A percentile compares a stretch with the other conserved stretches of the same genome.
Evolutionary conservation across 441 rosid species (phyloP).

Genomic region (Croton setiger): DNA sequence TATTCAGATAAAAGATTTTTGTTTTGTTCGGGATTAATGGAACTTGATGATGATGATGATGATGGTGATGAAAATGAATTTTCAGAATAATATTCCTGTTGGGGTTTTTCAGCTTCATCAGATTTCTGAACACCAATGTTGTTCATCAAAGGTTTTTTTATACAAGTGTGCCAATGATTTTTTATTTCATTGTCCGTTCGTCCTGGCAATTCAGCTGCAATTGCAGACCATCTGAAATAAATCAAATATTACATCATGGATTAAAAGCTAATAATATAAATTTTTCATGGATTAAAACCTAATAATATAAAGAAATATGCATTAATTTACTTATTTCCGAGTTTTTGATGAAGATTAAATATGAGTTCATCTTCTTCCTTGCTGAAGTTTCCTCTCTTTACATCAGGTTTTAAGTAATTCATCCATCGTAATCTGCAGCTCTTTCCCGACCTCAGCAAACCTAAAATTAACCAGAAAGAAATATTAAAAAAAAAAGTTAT

Average conservation of each 20-base stretch:
- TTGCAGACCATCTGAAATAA: constrained; percentile 19
- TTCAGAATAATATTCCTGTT: not conserved
- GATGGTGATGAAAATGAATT: not conserved
- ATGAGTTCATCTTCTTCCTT: constrained; percentile 39
- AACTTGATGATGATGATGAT: not conserved
- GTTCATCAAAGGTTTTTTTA: constrained; percentile 2
- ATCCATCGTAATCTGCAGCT: constrained; percentile 52
- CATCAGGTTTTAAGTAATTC: constrained; percentile 40
- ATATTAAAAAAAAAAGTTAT: not conserved
- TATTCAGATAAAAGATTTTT: not conserved
- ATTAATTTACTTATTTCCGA: constrained; percentile 35
- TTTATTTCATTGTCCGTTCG: constrained; percentile 16
- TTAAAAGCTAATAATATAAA: too few relatives aligned
- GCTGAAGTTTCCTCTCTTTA: constrained; percentile 36
- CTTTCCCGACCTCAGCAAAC: constrained; percentile 41
- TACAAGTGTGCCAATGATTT: constrained; percentile 14
- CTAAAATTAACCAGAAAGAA: constrained; percentile 15
- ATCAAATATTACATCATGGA: too few relatives aligned
- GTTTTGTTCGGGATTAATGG: not conserved
- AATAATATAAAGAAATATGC: too few relatives aligned
- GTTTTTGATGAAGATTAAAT: constrained; percentile 23
- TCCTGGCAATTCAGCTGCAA: constrained; percentile 9
- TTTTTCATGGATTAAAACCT: too few relatives aligned
- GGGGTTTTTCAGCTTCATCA: not conserved
- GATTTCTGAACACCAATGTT: not conserved